These are phyloP conservation scores for Colletotrichum sp. DNA, from an alignment of 2,329 filamentous ascomycete genomes.

Conservation along the genomic window DNA sequence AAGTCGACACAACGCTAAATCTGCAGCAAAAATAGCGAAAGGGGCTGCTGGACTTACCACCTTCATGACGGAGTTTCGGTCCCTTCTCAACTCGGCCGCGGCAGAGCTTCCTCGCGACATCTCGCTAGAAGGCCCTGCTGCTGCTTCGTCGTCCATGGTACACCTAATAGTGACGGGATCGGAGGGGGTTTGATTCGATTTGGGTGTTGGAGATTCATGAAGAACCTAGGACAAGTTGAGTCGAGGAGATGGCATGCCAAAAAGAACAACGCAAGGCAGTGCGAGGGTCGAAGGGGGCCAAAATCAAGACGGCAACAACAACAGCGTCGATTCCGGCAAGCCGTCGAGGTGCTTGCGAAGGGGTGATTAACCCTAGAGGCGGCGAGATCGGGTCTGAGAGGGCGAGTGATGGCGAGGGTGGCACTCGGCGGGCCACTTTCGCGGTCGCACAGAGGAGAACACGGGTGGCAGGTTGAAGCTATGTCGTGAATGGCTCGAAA, in stretches of 20 bases:
- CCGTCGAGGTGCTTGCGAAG: neutral
- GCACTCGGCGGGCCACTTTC: neutral
- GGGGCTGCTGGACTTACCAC: neutral
- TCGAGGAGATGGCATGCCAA: neutral
- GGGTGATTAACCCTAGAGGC: neutral
- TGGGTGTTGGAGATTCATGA: neutral
- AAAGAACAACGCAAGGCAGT: neutral
- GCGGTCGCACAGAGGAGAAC: neutral
- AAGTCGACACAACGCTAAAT: neutral
- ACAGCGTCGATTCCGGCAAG: neutral
- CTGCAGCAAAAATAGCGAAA: neutral
- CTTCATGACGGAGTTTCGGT: neutral
- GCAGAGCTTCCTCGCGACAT: neutral
- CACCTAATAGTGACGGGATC: conserved; percentile 20
- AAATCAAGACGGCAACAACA: neutral
- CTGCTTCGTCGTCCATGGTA: conserved; percentile 18
- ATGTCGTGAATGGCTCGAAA: neutral
- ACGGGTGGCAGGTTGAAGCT: neutral
- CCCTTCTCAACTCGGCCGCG: neutral
- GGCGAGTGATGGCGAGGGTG: neutral
- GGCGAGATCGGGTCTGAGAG: neutral
- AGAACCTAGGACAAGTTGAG: neutral
- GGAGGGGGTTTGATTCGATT: neutral
- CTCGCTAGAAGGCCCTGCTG: conserved; percentile 24
- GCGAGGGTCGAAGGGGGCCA: neutral